phyloP scores from a whole-genome alignment of 2,329 filamentous ascomycete genomes.

The Xylariaceae sp. region DNA sequence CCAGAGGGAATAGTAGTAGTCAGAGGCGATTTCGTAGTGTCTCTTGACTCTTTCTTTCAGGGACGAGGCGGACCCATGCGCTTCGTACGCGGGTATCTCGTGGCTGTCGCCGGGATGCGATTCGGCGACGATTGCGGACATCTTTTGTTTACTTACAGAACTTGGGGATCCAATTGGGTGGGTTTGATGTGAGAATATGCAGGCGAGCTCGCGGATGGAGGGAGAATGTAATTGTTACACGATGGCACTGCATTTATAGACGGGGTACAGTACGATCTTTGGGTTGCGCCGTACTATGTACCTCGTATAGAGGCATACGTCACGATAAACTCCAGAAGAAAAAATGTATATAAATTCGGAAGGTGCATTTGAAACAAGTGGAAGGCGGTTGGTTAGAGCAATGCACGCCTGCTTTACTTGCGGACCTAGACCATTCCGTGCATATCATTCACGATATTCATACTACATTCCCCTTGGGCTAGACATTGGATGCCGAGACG shows the following conservation, averaged over 20 bases:
- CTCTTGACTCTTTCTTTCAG: slow-evolving; percentile 54
- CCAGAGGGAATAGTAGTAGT: slow-evolving; percentile 59
- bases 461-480: too few species aligned
- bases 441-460: too few species aligned
- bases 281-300: not conserved
- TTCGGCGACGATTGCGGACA: slow-evolving; percentile 3
- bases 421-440: too few species aligned
- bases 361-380: not conserved
- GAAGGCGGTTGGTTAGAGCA: not conserved
- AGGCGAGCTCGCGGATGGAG: too few species aligned
- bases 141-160: not conserved
- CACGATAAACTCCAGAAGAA: not conserved
- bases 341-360: not conserved
- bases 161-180: not conserved
- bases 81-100: slow-evolving; percentile 27
- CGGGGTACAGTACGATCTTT: not conserved
- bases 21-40: slow-evolving; percentile 57
- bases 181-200: too few species aligned
- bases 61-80: slow-evolving; percentile 28
- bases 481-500: too few species aligned
- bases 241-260: not conserved
- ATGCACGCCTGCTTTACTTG: too few species aligned
- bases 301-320: not conserved
- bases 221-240: too few species aligned
- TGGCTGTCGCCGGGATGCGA: slow-evolving; percentile 29